Percentiles rank a stretch among this genome's conserved stretches.
phyloP scores from a whole-genome alignment of 352 stramenopile genomes.

The Pythium phragmitis region DNA sequence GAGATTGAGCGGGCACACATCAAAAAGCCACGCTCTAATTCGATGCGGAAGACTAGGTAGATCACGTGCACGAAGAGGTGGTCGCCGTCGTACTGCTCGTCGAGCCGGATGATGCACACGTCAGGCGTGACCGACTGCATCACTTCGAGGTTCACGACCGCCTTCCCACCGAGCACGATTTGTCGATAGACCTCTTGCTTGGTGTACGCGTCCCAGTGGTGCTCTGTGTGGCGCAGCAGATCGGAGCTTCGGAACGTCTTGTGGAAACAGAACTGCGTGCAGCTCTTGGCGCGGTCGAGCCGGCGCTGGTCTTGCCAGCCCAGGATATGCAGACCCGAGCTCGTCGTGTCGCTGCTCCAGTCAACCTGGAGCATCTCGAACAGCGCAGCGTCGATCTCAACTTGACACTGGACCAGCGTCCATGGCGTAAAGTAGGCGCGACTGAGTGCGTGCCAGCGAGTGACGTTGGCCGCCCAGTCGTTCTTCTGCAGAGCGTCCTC shows the following conservation, averaged over 20 bases:
- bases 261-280: constrained; percentile 19
- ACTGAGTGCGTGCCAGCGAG: constrained; percentile 6
- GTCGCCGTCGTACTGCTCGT: constrained; percentile 10
- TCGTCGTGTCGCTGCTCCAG: constrained; percentile 9
- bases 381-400: constrained; percentile 8
- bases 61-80: constrained; percentile 14
- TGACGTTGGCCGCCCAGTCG: not conserved
- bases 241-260: constrained; percentile 16
- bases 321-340: constrained; percentile 14
- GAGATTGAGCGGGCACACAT: constrained; percentile 11
- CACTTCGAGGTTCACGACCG: constrained; percentile 5
- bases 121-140: constrained; percentile 4
- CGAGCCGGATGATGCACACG: constrained; percentile 15
- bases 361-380: constrained; percentile 12
- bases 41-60: constrained; percentile 14
- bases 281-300: not conserved
- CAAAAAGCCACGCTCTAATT: constrained; percentile 9
- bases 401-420: not conserved
- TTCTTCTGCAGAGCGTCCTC: not conserved
- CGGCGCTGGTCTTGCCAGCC: constrained; percentile 17
- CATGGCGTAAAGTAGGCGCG: constrained; percentile 11
- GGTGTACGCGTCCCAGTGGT: constrained; percentile 21
- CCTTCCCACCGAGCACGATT: constrained; percentile 2
- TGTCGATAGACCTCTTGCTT: constrained; percentile 3
- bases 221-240: constrained; percentile 6